Conservation (phyloP, 768 basidiomycete species). For the Lentinula lateritia region DNA sequence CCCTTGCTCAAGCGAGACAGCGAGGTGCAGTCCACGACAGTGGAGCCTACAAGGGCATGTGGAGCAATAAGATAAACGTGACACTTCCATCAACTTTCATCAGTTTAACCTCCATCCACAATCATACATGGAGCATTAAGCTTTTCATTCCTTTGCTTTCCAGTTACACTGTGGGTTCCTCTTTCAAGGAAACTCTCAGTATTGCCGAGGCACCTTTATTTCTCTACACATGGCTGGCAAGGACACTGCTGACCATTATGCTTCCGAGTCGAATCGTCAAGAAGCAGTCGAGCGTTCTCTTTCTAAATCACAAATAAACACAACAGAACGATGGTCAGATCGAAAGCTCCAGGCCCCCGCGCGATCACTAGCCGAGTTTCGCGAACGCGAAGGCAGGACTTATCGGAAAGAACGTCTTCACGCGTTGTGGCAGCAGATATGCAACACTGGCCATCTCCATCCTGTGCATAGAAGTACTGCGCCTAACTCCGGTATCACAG, state of each 20-base stretch:
- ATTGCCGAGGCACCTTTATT: background rate
- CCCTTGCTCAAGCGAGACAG: too few species aligned
- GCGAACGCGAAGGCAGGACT: conserved; percentile 51
- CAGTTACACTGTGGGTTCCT: background rate
- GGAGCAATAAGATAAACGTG: background rate
- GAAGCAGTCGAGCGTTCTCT: conserved; percentile 49
- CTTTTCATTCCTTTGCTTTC: background rate
- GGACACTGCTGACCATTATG: background rate
- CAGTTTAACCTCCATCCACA: background rate
- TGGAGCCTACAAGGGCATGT: too few species aligned
- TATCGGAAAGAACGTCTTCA: conserved; percentile 55
- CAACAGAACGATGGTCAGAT: conserved; percentile 59
- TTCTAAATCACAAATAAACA: conserved; percentile 47
- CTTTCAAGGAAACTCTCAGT: background rate
- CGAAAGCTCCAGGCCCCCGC: conserved; percentile 30
- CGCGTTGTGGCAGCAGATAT: conserved; percentile 60
- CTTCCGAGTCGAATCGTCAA: background rate
- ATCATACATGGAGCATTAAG: background rate
- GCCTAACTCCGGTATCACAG: conserved; percentile 33
- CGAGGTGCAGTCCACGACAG: too few species aligned
- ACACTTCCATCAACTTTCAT: background rate
- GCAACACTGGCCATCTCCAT: conserved; percentile 18
- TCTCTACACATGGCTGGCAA: background rate
- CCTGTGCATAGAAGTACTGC: conserved; percentile 11
- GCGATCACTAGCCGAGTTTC: conserved; percentile 58